Base-by-base conservation (phyloP, 495 filamentous ascomycete species). In the Lasiosphaeris hirsuta region DNA sequence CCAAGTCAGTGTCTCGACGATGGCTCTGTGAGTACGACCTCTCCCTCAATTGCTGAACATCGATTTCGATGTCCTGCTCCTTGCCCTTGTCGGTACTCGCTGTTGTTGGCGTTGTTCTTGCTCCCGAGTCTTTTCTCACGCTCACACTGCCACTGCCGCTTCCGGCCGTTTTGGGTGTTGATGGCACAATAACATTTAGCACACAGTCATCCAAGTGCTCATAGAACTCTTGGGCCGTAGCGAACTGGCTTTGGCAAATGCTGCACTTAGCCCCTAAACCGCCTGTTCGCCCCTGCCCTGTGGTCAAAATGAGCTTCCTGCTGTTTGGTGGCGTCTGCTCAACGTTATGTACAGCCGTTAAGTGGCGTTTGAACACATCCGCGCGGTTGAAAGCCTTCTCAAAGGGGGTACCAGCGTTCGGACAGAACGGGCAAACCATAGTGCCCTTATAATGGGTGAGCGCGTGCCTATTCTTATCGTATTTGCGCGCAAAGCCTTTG, bases 381-480 rank as follows among this genome's bases (percentile, higher is more conserved):
- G 95, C 94, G 17, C 94, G 84, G 76, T 99, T 99, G 76, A 99
- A 99, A 54, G 90, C 95, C 79, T 99, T 99, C 71, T 97, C 94
- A 2, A 89, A 90, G 1, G 92, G 82, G 0, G 92, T 95, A 10
- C 95, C 95, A 15, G 89, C 88, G 2, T 92, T 91, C 2, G 94
- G 90, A 60, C 94, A 99, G 72, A 99, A 97, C 10, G 93, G 92
- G 69, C 94, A 99, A 11, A 97, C 90, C 95, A 99, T 97, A 6
- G 92, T 97, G 5, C 95, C 95, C 72, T 97, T 97, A 80, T 99
- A 99, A 63, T 99, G 94, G 19, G 95, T 99, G 61, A 99, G 69
- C 0, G 93, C 96, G 68, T 99, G 94, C n/a, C 94, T 78, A 70
- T 97, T 97, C 76, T 97, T 97, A 72, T 99, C 94, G 66, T 99